Base-by-base conservation (phyloP, 805 yeast genomes). In the Peterozyma xylosa region DNA sequence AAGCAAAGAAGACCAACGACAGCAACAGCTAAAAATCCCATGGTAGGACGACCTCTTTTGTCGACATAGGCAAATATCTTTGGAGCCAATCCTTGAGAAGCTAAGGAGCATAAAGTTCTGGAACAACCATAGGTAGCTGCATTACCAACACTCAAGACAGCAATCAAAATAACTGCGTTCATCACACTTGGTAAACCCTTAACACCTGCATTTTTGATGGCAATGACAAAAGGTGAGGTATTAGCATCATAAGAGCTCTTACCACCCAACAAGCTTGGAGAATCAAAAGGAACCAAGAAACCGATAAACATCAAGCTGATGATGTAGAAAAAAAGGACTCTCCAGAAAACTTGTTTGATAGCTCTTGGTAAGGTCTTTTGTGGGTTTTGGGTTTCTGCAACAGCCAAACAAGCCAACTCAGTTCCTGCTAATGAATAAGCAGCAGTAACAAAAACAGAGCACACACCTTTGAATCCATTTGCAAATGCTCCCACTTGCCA, bases 301-400 rank as follows among this genome's bases (percentile, higher is more conserved):
- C 89, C 83, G 33, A 69, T 63, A 45, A 69, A 53, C 70, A 75
- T 51, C 73, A 68, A 45, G 64, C 79, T 57, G 64, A 73, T 48
- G 58, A 86, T 69, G 65, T 86, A 86, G 58, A 86, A 85, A 51
- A 83, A 60, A 13, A 80, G 65, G 45, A 86, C 80, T 64, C 93
- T 73, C 90, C 91, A 85, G 64, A 86, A 83, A 3, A 84, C 87
- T 64, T 86, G 90, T 62, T 84, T 85, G 47, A 82, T 77, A 37
- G 91, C 90, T 41, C 73, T 71, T 33, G 91, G 93, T 44, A 84
- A 71, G 2, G 84, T 63, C 44, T 68, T 69, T 52, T 82, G 68
- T 38, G 93, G 91, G 59, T 83, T 76, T 33, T 63, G 73, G 18
- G 87, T 71, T 60, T 86, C 95, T 9, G 90, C 90, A 30, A 90